These are phyloP conservation scores for Dryadomyces quercus-mongolicae DNA, from an alignment of 2,329 filamentous ascomycete species.

Conservation along the genomic window DNA sequence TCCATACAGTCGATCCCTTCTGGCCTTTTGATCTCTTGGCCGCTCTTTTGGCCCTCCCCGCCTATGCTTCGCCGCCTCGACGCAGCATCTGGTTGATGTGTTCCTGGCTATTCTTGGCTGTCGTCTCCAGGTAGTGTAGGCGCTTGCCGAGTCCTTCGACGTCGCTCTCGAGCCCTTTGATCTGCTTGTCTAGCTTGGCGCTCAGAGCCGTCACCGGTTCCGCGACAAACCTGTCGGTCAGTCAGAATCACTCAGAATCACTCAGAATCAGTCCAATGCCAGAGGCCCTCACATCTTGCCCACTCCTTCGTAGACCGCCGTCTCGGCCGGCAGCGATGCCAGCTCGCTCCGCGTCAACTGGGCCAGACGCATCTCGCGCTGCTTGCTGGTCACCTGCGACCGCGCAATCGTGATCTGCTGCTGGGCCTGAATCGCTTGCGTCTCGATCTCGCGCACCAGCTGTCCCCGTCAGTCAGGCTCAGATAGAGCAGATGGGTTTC, in stretches of 20 bases:
- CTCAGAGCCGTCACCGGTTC: constrained; percentile 62
- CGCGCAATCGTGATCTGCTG: constrained; percentile 84
- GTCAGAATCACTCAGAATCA: too few species aligned
- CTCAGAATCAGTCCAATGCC: constrained; percentile 19
- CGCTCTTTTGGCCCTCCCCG: too few species aligned
- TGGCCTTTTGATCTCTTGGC: not conserved
- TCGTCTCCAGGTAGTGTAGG: constrained; percentile 86
- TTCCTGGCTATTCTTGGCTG: constrained; percentile 83
- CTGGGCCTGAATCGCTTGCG: constrained; percentile 75
- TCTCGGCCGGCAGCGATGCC: constrained; percentile 59
- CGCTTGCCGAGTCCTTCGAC: constrained; percentile 76
- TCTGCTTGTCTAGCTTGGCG: constrained; percentile 63
- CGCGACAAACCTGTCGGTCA: constrained; percentile 63
- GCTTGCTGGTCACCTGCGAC: constrained; percentile 72
- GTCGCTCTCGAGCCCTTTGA: constrained; percentile 62
- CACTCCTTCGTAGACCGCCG: constrained; percentile 83
- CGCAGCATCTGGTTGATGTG: constrained; percentile 83
- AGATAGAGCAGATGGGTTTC: not conserved
- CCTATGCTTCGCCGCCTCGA: constrained; percentile 24
- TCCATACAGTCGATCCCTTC: too few species aligned
- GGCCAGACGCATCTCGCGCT: constrained; percentile 77
- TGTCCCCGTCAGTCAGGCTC: constrained; percentile 22
- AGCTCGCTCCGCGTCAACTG: constrained; percentile 81
- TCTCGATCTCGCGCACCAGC: constrained; percentile 89
- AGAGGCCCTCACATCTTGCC: constrained; percentile 68